A percentile compares a stretch with the other conserved stretches of the same genome.
Conservation (phyloP, 106 monocot species). For the Dioscorea dumetorum region DNA sequence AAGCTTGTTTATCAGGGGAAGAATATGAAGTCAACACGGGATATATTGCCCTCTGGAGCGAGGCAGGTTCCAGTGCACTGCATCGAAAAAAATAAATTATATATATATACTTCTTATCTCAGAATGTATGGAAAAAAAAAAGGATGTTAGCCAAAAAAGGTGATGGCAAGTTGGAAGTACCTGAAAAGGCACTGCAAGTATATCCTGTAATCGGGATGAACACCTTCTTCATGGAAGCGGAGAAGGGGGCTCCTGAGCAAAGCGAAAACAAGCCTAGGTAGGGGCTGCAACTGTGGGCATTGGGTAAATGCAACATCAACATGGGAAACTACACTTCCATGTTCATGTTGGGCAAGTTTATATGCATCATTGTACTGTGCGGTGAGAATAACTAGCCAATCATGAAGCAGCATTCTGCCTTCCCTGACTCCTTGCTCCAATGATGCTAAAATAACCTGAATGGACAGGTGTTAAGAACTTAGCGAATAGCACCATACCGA, state of each 20-base stretch:
- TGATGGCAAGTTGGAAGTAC: slow-evolving; percentile 21
- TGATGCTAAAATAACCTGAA: slow-evolving; percentile 82
- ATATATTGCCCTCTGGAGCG: slow-evolving; percentile 75
- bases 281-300: slow-evolving; percentile 75
- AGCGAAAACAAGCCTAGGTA: slow-evolving; percentile 92
- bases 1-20: slow-evolving; percentile 83
- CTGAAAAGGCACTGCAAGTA: slow-evolving; percentile 96
- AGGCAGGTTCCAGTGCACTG: slow-evolving; percentile 86
- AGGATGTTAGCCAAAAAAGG: background rate
- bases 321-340: slow-evolving; percentile 24
- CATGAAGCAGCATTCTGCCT: slow-evolving; percentile 80
- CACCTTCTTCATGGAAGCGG: slow-evolving; percentile 92
- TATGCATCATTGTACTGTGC: slow-evolving; percentile 77
- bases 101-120: too few species aligned
- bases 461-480: too few species aligned
- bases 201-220: slow-evolving; percentile 93
- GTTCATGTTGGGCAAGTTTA: slow-evolving; percentile 36
- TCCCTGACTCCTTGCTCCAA: slow-evolving; percentile 97
- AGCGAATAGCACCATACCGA: background rate
- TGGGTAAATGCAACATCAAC: slow-evolving; percentile 78
- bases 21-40: slow-evolving; percentile 74
- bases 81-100: slow-evolving; percentile 7
- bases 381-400: slow-evolving; percentile 93
- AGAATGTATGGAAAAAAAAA: background rate
- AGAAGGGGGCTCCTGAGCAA: slow-evolving; percentile 85